Percentiles rank a stretch among this genome's conserved stretches.
These are phyloP conservation scores for Mycosphaerella sp. DNA, from an alignment of 2,329 filamentous ascomycete genomes.

Conservation along the genomic window DNA sequence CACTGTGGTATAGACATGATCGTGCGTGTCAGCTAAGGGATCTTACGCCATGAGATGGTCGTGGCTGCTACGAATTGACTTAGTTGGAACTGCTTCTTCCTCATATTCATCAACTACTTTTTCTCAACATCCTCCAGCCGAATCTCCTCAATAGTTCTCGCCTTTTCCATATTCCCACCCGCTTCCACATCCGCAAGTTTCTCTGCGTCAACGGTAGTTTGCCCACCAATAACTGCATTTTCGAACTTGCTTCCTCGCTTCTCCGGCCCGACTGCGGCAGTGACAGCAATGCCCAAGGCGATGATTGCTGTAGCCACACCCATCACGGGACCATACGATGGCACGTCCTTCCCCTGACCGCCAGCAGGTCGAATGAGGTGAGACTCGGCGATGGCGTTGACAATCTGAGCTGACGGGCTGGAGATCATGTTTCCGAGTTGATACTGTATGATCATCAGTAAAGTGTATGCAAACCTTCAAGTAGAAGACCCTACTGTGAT, in stretches of 20 bases:
- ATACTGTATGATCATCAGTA: constrained; percentile 48
- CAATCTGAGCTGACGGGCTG: constrained; percentile 67
- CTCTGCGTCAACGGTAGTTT: constrained; percentile 12
- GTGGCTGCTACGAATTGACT: too few species aligned
- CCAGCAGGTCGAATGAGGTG: constrained; percentile 47
- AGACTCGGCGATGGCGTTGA: constrained; percentile 65
- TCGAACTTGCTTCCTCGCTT: constrained; percentile 67
- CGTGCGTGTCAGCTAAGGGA: too few species aligned
- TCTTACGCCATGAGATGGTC: too few species aligned
- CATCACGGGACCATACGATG: constrained; percentile 71
- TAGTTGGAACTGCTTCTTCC: too few species aligned
- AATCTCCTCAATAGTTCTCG: constrained; percentile 7
- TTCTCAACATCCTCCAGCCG: constrained; percentile 12
- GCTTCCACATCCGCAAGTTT: constrained; percentile 17
- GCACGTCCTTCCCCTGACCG: constrained; percentile 51
- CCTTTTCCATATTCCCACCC: constrained; percentile 11
- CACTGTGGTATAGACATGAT: too few species aligned
- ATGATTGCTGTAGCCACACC: constrained; percentile 72
- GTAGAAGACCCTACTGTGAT: constrained; percentile 24
- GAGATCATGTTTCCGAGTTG: constrained; percentile 72
- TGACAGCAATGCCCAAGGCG: constrained; percentile 60
- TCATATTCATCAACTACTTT: constrained; percentile 1
- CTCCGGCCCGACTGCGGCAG: constrained; percentile 66
- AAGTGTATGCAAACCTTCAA: neutral
- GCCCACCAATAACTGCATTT: constrained; percentile 38